Evolutionary conservation across 345 rosid genomes (phyloP), one percentile per base, ranked within the genome.

Genomic region (Citrus trifoliata): DNA sequence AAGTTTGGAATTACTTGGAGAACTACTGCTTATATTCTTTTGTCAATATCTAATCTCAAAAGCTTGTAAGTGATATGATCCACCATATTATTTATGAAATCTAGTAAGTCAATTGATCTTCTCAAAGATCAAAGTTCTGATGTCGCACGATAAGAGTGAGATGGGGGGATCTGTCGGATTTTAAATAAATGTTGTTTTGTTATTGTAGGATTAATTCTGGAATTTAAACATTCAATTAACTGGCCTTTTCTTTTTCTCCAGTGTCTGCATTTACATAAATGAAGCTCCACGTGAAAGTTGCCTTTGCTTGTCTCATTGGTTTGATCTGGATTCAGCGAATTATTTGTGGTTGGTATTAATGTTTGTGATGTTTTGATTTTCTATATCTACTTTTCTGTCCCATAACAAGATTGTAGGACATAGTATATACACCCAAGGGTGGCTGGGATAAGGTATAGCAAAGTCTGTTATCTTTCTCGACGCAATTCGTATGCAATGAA

Each of bases 301-400:
- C 77, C 25, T 79, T 96, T 79, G 72, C 79, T 65, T 83, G 79
- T 84, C 80, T 91, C 62, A 28, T 86, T 73, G 28, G 85, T 74
- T 77, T 94, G 78, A 81, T 89, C 81, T 81, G 87, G 80, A 48
- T 93, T 81, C 92, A 82, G 75, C 93, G 62, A 79, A 86, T 91
- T 82, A 78, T 87, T 81, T 88, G 92, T 74, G 97, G 99, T 96
- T 68, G 88, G 92, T 88, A 77, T 80, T 78, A 73, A 64, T 14
- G 67, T 66, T 65, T 65, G 10, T 80, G 48, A 53, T 30, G 42
- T 75, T 61, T 46, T 71, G 68, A 10, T 35, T 77, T 35, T 30
- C 10, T 40, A 14, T 67, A 40, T 76, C 67, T 59, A 53, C 12
- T n/a, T 27, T 22, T 25, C 19, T 66, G 28, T 55, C 28, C 55